These are phyloP conservation scores for Ceratopteris richardii DNA, from an alignment of 75 land plant genomes.

Conservation along the genomic window DNA sequence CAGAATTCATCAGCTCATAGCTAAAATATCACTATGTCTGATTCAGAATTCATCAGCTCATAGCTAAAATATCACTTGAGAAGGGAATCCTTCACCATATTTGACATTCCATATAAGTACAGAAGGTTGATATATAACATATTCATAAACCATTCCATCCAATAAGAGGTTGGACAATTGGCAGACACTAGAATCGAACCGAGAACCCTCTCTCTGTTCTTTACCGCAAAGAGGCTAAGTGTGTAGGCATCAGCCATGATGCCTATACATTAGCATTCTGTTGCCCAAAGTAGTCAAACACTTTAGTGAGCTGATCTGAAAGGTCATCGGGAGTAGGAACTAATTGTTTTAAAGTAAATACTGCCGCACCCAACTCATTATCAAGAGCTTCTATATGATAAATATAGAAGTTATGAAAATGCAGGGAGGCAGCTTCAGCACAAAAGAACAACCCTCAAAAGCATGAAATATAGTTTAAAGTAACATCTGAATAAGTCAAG, in stretches of 20 bases:
- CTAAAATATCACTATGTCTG: slow-evolving; percentile 65
- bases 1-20: no score
- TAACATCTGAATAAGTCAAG: slow-evolving; percentile 31
- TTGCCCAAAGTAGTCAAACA: slow-evolving; percentile 37
- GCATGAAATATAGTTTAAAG: slow-evolving; percentile 22
- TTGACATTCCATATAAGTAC: slow-evolving; percentile 27
- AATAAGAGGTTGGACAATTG: slow-evolving; percentile 17
- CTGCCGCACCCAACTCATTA: slow-evolving; percentile 31
- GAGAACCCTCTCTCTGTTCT: slow-evolving; percentile 21
- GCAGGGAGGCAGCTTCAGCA: slow-evolving; percentile 26
- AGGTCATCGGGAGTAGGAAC: slow-evolving; percentile 24
- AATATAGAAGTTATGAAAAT: slow-evolving; percentile 30
- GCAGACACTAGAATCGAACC: slow-evolving; percentile 34
- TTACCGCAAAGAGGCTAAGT: slow-evolving; percentile 35
- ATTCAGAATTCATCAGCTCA: slow-evolving; percentile 24
- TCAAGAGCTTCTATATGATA: slow-evolving; percentile 33
- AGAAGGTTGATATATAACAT: slow-evolving; percentile 28
- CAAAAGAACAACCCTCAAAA: slow-evolving; percentile 30
- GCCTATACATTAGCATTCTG: slow-evolving; percentile 39
- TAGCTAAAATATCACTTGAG: slow-evolving; percentile 26
- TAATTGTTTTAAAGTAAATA: slow-evolving; percentile 18
- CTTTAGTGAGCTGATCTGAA: slow-evolving; percentile 48
- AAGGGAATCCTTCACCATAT: slow-evolving; percentile 28
- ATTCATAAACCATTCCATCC: slow-evolving; percentile 36
- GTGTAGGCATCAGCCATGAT: slow-evolving; percentile 47